A percentile compares a stretch with the other conserved stretches of the same genome.
Evolutionary conservation across 768 basidiomycete species (phyloP).

Genomic region (Lactarius sp.): DNA sequence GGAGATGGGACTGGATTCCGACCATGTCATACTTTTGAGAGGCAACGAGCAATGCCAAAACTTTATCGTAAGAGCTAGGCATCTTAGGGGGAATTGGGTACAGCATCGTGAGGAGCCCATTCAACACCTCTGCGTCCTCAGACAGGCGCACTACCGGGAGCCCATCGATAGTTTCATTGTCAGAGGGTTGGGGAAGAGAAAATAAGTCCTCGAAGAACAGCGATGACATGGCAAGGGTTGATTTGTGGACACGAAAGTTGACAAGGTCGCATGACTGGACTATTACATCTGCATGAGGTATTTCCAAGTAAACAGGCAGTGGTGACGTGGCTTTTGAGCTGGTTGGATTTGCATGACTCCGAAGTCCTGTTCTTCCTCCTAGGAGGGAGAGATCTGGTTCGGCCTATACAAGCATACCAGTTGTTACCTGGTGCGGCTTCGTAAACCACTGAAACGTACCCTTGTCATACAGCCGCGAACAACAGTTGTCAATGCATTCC

Average conservation of each 20-base stretch:
- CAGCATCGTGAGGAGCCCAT: no score
- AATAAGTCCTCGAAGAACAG: conserved; percentile 33
- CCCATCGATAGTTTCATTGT: conserved; percentile 1
- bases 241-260: conserved; percentile 31
- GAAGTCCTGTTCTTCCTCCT: neutral
- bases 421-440: no score
- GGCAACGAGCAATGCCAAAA: no score
- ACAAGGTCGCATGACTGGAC: conserved; percentile 9
- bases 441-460: neutral
- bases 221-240: conserved; percentile 32
- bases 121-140: conserved; percentile 9
- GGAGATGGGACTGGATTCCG: no score
- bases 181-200: conserved; percentile 25
- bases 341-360: neutral
- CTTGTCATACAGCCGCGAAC: neutral
- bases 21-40: no score
- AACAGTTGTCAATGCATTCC: neutral
- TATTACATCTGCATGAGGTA: conserved; percentile 5
- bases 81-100: no score
- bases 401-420: neutral
- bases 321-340: no score
- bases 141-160: conserved; percentile 21
- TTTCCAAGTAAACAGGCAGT: neutral
- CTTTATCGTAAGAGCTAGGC: no score
- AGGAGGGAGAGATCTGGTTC: neutral